Conservation (phyloP, 805 yeast genomes). For the Wickerhamomyces canadensis region DNA sequence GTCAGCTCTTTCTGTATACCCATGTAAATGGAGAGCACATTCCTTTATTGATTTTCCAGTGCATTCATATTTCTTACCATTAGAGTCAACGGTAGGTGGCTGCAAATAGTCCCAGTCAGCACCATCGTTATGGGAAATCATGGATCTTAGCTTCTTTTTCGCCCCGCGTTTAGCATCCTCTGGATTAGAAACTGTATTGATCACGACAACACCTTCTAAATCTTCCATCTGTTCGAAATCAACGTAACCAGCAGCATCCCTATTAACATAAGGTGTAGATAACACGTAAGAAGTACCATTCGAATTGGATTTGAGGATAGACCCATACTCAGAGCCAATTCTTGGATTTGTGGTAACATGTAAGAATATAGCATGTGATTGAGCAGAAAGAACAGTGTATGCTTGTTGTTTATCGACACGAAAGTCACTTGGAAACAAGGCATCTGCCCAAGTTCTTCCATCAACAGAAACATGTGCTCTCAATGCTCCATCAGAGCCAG, state of each 20-base stretch:
- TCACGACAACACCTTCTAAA: conserved; percentile 79
- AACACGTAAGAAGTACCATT: conserved; percentile 84
- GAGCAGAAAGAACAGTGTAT: conserved; percentile 75
- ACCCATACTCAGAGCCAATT: conserved; percentile 58
- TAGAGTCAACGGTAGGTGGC: conserved; percentile 65
- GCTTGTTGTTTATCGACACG: conserved; percentile 57
- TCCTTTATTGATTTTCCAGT: conserved; percentile 40
- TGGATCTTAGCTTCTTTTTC: conserved; percentile 58
- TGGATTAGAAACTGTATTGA: conserved; percentile 62
- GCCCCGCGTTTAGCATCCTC: conserved; percentile 38
- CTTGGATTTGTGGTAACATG: conserved; percentile 68
- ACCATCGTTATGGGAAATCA: conserved; percentile 86
- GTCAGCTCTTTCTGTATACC: conserved; percentile 83
- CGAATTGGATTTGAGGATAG: conserved; percentile 80
- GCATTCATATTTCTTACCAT: conserved; percentile 55
- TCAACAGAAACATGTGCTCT: conserved; percentile 73
- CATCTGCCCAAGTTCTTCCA: conserved; percentile 72
- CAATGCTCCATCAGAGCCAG: conserved; percentile 44
- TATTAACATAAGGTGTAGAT: conserved; percentile 64
- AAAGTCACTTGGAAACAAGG: conserved; percentile 67
- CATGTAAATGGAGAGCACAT: conserved; percentile 83
- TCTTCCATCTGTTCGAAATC: conserved; percentile 84
- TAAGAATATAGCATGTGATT: conserved; percentile 66
- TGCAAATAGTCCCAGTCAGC: conserved; percentile 70
- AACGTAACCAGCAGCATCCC: conserved; percentile 69